A percentile compares a stretch with the other conserved stretches of the same genome.
Evolutionary conservation across 164 flowering plant genomes (phyloP).

Genomic region (Vitis amurensis): DNA sequence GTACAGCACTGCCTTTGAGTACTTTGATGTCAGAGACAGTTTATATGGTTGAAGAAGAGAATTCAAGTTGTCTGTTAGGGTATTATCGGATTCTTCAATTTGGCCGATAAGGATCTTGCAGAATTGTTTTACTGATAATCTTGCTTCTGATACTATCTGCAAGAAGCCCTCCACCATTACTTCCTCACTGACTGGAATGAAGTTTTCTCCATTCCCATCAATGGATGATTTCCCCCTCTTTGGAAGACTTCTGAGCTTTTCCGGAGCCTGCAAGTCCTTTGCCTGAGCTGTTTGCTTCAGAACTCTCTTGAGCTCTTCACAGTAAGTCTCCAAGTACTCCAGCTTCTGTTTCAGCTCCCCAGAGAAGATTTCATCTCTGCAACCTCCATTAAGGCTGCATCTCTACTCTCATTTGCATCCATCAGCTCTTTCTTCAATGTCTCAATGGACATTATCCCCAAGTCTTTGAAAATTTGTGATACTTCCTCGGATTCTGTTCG

Average conservation of each 20-base stretch:
- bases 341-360: constrained; percentile 67
- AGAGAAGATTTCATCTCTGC: constrained; percentile 77
- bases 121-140: constrained; percentile 79
- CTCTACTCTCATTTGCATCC: constrained; percentile 71
- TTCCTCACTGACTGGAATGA: constrained; percentile 72
- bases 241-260: constrained; percentile 31
- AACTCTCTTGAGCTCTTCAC: constrained; percentile 77
- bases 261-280: constrained; percentile 32
- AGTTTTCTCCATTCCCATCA: constrained; percentile 33
- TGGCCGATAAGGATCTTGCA: constrained; percentile 64
- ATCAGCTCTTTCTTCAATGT: constrained; percentile 69
- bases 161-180: constrained; percentile 87
- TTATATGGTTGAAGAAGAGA: constrained; percentile 70
- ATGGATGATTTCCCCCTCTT: constrained; percentile 40
- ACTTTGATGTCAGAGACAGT: constrained; percentile 53
- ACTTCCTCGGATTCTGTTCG: constrained; percentile 59
- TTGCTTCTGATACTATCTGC: constrained; percentile 88
- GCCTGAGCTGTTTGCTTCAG: constrained; percentile 48
- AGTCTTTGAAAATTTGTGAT: constrained; percentile 54
- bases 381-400: constrained; percentile 69
- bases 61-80: constrained; percentile 56
- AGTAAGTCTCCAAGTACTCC: constrained; percentile 70
- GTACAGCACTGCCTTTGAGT: constrained; percentile 65
- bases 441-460: constrained; percentile 60
- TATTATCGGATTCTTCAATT: constrained; percentile 58